A percentile compares a stretch with the other conserved stretches of the same genome.
phyloP scores from a whole-genome alignment of 495 filamentous ascomycete species.

The Aspergillus incahuasiensis region DNA sequence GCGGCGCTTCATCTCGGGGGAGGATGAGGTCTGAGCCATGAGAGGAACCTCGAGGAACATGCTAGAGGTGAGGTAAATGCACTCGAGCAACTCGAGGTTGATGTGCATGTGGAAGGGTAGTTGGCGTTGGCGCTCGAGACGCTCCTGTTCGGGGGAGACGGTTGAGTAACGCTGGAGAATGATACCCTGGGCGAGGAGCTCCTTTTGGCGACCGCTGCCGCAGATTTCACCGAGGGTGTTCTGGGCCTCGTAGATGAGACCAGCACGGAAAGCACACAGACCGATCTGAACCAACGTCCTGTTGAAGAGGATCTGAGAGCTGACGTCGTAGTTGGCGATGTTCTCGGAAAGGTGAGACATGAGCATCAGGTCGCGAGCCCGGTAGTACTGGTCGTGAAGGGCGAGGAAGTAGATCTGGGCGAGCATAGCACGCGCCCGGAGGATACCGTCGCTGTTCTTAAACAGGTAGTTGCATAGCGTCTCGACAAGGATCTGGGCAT shows the following conservation, averaged over 20 bases:
- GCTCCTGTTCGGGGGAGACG: conserved; percentile 94
- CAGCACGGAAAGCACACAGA: conserved; percentile 95
- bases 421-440: conserved; percentile 93
- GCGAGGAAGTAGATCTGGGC: conserved; percentile 98
- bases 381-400: conserved; percentile 95
- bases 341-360: conserved; percentile 99
- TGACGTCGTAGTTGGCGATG: conserved; percentile 90
- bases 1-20: conserved; percentile 93
- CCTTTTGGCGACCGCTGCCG: conserved; percentile 94
- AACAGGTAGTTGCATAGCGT: conserved; percentile 93
- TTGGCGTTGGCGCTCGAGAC: conserved; percentile 91
- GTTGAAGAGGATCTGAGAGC: conserved; percentile 98
- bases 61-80: conserved; percentile 96
- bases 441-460: conserved; percentile 86
- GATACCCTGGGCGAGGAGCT: conserved; percentile 93
- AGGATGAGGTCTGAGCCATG: conserved; percentile 91
- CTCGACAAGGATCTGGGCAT: conserved; percentile 72
- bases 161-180: conserved; percentile 95
- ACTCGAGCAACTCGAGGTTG: conserved; percentile 96
- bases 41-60: conserved; percentile 98
- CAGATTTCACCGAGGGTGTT: conserved; percentile 96
- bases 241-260: conserved; percentile 95
- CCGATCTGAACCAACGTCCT: conserved; percentile 96
- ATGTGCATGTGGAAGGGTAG: conserved; percentile 99
- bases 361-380: conserved; percentile 95